Evolutionary conservation across 495 filamentous ascomycete species (phyloP).

Genomic region (Penicillium coffeae): DNA sequence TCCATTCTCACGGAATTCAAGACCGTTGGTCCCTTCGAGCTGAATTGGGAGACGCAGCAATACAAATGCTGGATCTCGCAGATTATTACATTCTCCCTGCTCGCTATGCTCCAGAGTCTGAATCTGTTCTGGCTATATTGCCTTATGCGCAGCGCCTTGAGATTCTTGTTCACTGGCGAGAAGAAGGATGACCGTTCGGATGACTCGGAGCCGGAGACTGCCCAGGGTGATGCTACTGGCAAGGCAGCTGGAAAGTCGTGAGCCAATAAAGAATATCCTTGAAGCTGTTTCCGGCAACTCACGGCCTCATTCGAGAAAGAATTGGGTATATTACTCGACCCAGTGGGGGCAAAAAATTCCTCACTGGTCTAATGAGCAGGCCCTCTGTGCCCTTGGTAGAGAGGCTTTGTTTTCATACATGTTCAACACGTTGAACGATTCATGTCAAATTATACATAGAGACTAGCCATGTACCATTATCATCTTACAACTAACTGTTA

Average conservation of each 20-base stretch:
- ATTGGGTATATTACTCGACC: too few species aligned
- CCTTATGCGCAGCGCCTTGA: slow-evolving; percentile 48
- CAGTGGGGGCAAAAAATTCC: too few species aligned
- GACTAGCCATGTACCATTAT: too few species aligned
- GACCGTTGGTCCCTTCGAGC: slow-evolving; percentile 73
- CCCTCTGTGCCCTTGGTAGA: too few species aligned
- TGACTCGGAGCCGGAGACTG: slow-evolving; percentile 9
- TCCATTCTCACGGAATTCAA: slow-evolving; percentile 74
- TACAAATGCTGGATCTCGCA: slow-evolving; percentile 71
- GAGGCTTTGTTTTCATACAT: too few species aligned
- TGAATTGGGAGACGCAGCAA: slow-evolving; percentile 70
- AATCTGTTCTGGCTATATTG: slow-evolving; percentile 79
- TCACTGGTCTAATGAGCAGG: too few species aligned
- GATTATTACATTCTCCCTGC: slow-evolving; percentile 57
- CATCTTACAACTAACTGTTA: too few species aligned
- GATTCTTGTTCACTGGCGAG: slow-evolving; percentile 15
- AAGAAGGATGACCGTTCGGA: slow-evolving; percentile 29
- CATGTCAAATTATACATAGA: too few species aligned
- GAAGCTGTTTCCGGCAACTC: too few species aligned
- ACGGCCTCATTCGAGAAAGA: too few species aligned
- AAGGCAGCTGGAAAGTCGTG: background rate
- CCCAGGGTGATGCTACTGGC: background rate
- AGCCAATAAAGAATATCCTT: too few species aligned
- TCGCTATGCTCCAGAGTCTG: slow-evolving; percentile 64
- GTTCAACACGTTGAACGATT: too few species aligned